Conservation (phyloP, 352 stramenopile species). For the Phytophthora cryptogea region DNA sequence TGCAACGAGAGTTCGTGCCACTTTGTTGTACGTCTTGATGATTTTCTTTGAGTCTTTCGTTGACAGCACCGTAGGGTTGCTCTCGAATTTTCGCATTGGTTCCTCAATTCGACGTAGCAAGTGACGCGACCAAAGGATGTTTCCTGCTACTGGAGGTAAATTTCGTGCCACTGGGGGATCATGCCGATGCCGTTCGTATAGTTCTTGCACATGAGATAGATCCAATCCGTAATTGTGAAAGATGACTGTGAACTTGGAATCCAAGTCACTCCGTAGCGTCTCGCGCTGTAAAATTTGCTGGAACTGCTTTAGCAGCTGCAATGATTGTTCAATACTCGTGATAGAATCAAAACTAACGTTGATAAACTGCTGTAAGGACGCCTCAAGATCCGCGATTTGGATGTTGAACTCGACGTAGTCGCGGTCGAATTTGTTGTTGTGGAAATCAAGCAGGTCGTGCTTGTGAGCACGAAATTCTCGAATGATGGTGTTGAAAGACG, state of each 20-base stretch:
- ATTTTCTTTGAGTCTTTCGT: conserved; percentile 91
- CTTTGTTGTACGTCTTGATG: conserved; percentile 92
- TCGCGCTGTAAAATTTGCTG: conserved; percentile 89
- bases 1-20: conserved; percentile 86
- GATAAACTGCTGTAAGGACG: conserved; percentile 90
- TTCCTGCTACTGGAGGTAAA: conserved; percentile 81
- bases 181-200: conserved; percentile 89
- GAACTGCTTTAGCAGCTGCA: conserved; percentile 88
- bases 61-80: conserved; percentile 79
- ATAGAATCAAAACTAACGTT: conserved; percentile 90
- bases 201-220: conserved; percentile 81
- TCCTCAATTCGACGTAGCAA: conserved; percentile 87
- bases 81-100: conserved; percentile 89
- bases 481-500: conserved; percentile 86
- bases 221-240: conserved; percentile 93
- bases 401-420: conserved; percentile 96
- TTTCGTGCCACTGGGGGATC: conserved; percentile 82
- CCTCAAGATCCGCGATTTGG: conserved; percentile 88
- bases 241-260: conserved; percentile 91
- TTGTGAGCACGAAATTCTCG: conserved; percentile 77
- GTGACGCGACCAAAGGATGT: conserved; percentile 88
- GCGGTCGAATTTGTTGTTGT: conserved; percentile 92
- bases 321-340: conserved; percentile 88
- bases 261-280: conserved; percentile 77
- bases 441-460: conserved; percentile 88